A percentile compares a stretch with the other conserved stretches of the same genome.
Conservation (phyloP, 73 alveolate genomes). For the Effrenium voratum region DNA sequence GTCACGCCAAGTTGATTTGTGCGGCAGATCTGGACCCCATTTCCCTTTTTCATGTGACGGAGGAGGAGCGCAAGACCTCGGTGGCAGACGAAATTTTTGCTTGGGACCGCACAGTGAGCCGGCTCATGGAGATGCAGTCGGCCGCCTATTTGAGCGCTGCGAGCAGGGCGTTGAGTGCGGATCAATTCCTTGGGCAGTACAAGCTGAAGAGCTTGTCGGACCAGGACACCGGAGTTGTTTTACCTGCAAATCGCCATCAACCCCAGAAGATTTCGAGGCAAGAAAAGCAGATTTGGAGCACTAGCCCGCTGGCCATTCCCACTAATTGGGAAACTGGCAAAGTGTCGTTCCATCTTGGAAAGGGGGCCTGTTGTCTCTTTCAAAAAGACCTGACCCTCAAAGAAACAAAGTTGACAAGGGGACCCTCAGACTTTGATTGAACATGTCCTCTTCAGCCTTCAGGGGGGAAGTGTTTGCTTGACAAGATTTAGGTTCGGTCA, state of each 20-base stretch:
- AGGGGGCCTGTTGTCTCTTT: neutral
- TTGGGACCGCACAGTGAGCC: constrained; percentile 92
- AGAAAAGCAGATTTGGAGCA: neutral
- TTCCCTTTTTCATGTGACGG: constrained; percentile 53
- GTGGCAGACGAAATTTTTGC: constrained; percentile 91
- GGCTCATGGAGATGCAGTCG: constrained; percentile 87
- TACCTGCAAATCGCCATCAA: neutral
- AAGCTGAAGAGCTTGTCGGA: constrained; percentile 88
- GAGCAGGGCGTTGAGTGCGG: constrained; percentile 36
- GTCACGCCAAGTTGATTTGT: constrained; percentile 71
- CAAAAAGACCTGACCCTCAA: neutral
- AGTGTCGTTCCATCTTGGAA: neutral
- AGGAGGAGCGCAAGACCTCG: constrained; percentile 85
- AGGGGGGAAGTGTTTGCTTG: neutral
- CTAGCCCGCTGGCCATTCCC: neutral
- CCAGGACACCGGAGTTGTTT: neutral
- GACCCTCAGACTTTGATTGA: neutral
- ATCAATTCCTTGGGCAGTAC: constrained; percentile 74
- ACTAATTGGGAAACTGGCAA: neutral
- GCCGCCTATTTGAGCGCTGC: constrained; percentile 37
- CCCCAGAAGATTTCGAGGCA: neutral
- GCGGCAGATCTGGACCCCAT: constrained; percentile 87
- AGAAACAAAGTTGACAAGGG: neutral
- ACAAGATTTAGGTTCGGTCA: neutral
- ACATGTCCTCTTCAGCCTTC: neutral